These are phyloP conservation scores for Psilocybe sp. DNA, from an alignment of 768 basidiomycete genomes.

Conservation along the genomic window DNA sequence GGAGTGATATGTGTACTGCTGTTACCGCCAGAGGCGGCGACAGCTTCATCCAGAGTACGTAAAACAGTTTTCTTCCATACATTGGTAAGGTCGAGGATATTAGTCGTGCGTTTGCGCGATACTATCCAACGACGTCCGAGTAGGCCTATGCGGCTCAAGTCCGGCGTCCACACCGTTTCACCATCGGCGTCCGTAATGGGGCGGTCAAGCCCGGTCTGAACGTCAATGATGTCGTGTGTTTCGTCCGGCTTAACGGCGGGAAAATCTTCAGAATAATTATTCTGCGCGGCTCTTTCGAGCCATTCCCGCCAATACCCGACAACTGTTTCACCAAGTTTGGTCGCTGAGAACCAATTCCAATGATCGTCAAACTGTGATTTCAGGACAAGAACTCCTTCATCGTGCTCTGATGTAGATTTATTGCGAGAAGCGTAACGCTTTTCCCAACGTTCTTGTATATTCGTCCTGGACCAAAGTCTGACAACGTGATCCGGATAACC, in stretches of 20 bases:
- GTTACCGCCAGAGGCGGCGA: no score
- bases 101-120: constrained; percentile 2
- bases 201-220: no score
- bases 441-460: no score
- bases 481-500: no score
- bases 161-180: no score
- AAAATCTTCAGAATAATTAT: background rate
- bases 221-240: background rate
- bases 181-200: no score
- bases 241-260: background rate
- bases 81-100: constrained; percentile 8
- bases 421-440: no score
- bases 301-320: constrained; percentile 23
- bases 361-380: constrained; percentile 27
- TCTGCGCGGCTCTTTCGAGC: background rate
- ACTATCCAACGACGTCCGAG: constrained; percentile 13
- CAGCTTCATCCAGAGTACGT: constrained; percentile 4
- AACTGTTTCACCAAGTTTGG: no score
- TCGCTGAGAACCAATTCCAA: constrained; percentile 31
- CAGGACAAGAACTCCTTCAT: constrained; percentile 25
- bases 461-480: no score
- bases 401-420: constrained; percentile 11
- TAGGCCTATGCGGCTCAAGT: no score
- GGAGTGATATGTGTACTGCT: no score
- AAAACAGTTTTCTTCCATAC: constrained; percentile 11